Conservation (phyloP, 495 filamentous ascomycete genomes). For the Rostrohypoxylon terebratum region DNA sequence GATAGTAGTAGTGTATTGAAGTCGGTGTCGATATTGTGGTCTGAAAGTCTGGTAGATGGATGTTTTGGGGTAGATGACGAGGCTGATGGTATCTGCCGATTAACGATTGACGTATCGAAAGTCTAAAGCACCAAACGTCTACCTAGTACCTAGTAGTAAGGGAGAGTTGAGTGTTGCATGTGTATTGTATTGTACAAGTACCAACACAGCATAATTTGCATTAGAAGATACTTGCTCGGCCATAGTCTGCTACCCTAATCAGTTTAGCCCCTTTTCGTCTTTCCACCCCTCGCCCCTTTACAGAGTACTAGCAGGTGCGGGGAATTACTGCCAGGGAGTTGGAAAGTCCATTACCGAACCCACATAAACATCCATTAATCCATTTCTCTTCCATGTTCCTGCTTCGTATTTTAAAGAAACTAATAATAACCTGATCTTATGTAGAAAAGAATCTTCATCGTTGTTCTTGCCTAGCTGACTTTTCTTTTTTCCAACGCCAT, state of each 20-base stretch:
- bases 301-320: slow-evolving; percentile 9
- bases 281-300: not conserved
- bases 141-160: too few species aligned
- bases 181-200: slow-evolving; percentile 36
- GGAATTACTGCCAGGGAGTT: not conserved
- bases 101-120: slow-evolving; percentile 47
- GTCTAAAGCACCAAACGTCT: slow-evolving; percentile 29
- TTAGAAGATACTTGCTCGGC: slow-evolving; percentile 18
- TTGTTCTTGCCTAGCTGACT: not conserved
- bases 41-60: not conserved
- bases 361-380: not conserved
- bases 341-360: slow-evolving; percentile 14
- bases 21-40: slow-evolving; percentile 21
- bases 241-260: not conserved
- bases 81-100: slow-evolving; percentile 43
- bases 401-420: not conserved
- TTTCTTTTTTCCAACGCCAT: not conserved
- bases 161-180: too few species aligned
- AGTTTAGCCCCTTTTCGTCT: slow-evolving; percentile 23
- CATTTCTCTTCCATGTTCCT: not conserved
- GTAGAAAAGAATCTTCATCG: not conserved
- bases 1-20: slow-evolving; percentile 22
- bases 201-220: slow-evolving; percentile 16
- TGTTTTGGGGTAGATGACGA: slow-evolving; percentile 42
- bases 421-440: too few species aligned